Conservation (phyloP, 164 flowering plant genomes). For the Taxillus chinensis region DNA sequence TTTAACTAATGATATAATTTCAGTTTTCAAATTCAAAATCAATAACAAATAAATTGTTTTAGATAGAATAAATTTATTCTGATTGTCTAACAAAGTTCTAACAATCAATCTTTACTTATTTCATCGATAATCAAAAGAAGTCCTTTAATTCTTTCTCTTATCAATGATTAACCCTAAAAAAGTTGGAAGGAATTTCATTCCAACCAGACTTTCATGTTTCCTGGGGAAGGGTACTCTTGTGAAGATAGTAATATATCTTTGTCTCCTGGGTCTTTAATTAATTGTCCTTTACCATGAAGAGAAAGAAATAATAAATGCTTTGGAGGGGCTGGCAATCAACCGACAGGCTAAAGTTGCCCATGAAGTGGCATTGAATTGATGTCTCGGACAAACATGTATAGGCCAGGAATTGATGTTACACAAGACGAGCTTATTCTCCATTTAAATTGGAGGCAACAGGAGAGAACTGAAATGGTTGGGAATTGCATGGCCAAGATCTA, state of each 20-base stretch:
- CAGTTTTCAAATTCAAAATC: too few species aligned
- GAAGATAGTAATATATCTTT: constrained; percentile 55
- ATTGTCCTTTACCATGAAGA: constrained; percentile 93
- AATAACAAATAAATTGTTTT: too few species aligned
- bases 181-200: too few species aligned
- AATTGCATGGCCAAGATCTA: constrained; percentile 90
- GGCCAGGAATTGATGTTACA: constrained; percentile 99
- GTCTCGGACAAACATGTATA: constrained; percentile 99
- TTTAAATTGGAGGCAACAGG: constrained; percentile 92
- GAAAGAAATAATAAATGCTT: constrained; percentile 89
- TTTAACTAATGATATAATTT: too few species aligned
- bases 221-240: constrained; percentile 76
- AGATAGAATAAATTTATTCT: too few species aligned
- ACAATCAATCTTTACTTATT: too few species aligned
- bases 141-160: too few species aligned
- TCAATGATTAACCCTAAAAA: too few species aligned
- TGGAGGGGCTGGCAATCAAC: constrained; percentile 89
- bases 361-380: constrained; percentile 92
- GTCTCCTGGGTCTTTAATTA: constrained; percentile 77
- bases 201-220: constrained; percentile 88
- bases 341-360: constrained; percentile 97
- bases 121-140: too few species aligned
- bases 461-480: constrained; percentile 92
- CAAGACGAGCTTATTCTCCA: constrained; percentile 95
- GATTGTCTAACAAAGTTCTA: too few species aligned